Conservation (phyloP, 2,329 filamentous ascomycete genomes). For the Celoporthe dispersa region DNA sequence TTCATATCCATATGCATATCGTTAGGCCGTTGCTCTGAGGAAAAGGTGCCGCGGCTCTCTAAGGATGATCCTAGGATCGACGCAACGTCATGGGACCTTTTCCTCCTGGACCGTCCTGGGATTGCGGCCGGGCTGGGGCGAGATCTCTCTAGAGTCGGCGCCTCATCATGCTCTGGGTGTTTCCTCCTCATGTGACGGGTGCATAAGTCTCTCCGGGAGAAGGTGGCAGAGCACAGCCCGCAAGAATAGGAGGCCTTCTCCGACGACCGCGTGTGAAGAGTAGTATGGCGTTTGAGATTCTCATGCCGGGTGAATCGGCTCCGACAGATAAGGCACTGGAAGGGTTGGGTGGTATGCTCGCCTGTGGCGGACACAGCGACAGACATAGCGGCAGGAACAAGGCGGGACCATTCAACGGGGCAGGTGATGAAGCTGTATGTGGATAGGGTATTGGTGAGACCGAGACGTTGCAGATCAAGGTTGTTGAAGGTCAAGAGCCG, state of each 20-base stretch:
- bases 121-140: constrained; percentile 14
- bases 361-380: constrained; percentile 11
- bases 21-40: constrained; percentile 10
- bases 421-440: not conserved
- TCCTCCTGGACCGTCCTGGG: not conserved
- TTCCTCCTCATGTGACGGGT: constrained; percentile 48
- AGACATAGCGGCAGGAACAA: constrained; percentile 16
- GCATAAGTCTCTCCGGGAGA: constrained; percentile 46
- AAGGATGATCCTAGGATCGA: constrained; percentile 4
- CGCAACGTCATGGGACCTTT: constrained; percentile 3
- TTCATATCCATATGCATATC: constrained; percentile 12
- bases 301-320: constrained; percentile 45
- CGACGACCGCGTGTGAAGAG: constrained; percentile 42
- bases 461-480: not conserved
- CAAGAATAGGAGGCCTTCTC: constrained; percentile 40
- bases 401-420: not conserved
- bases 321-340: constrained; percentile 45
- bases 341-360: constrained; percentile 39
- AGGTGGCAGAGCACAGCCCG: constrained; percentile 43
- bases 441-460: not conserved
- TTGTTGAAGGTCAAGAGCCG: not conserved
- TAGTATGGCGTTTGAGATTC: constrained; percentile 48
- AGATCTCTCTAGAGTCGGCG: constrained; percentile 10
- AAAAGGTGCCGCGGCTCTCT: constrained; percentile 10
- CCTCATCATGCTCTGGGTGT: constrained; percentile 38